Conservation (phyloP, 2,329 filamentous ascomycete genomes). For the Ciborinia camelliae region DNA sequence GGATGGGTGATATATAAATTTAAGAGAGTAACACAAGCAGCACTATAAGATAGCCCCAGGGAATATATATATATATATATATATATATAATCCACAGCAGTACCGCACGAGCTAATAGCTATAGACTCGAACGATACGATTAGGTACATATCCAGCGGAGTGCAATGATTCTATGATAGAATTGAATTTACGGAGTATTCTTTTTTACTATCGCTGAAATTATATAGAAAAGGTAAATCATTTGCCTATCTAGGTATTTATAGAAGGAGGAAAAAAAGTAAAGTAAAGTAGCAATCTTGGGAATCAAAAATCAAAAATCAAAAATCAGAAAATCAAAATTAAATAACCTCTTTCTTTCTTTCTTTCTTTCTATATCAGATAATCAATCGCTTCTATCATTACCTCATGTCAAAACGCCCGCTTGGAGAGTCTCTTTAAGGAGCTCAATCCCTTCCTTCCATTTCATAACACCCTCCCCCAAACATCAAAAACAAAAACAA, state of each 20-base stretch:
- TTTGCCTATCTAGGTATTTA: too few relatives aligned
- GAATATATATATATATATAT: too few relatives aligned
- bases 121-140: background rate
- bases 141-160: too few relatives aligned
- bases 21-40: too few relatives aligned
- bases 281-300: background rate
- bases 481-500: too few relatives aligned
- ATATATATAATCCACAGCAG: too few relatives aligned
- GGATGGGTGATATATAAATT: too few relatives aligned
- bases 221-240: too few relatives aligned
- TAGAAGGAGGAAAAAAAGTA: background rate
- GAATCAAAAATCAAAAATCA: background rate
- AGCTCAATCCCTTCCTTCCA: background rate
- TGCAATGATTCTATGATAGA: background rate
- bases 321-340: slow-evolving; percentile 5
- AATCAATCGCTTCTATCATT: background rate
- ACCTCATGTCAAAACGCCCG: slow-evolving; percentile 2
- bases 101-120: background rate
- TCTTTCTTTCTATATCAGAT: slow-evolving; percentile 6
- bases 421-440: background rate
- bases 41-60: too few relatives aligned
- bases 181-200: too few relatives aligned
- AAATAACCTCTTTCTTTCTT: too few relatives aligned
- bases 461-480: background rate
- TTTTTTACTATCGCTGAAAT: background rate